Base-by-base conservation (phyloP, 352 stramenopile genomes). In the Pythium rhizo-oryzae region DNA sequence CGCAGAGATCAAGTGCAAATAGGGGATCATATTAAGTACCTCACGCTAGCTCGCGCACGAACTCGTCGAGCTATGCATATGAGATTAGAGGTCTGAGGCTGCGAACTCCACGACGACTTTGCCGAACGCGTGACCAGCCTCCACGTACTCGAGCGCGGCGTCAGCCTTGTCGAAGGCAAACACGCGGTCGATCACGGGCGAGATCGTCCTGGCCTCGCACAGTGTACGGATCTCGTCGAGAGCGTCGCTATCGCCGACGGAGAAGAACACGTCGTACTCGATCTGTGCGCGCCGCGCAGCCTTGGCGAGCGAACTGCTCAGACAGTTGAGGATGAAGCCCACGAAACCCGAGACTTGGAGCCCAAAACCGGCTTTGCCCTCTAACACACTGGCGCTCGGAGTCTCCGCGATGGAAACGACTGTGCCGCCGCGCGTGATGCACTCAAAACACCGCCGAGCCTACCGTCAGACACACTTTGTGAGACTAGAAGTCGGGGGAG, bases 101-200 rank as follows among this genome's bases (percentile, higher is more conserved):
- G 37, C 23, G 8, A 66, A 35, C 35, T 90, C 75, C 23, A 91
- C 77, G 49, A 91, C 76, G n/a, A 91, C 76, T 70, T 93, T 93
- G 30, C 82, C 82, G 13, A 74, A 80, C 11, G 80, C 77, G 30
- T 87, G 81, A 21, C 84, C 84, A 0, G 73, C 68, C 54, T 93
- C 84, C 41, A 91, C 66, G 59, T 90, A 85, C 57, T 91, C 82
- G 41, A 93, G 72, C 8, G 84, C 84, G 8, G 74, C 74, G 39
- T 89, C 63, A 0, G 81, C 79, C 53, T 89, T 88, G 55, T 90
- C 84, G 54, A 93, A 91, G 2, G 77, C 70, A 53, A 85, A 91
- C 21, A 89, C 79, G 53, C 87, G 87, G 76, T 91, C 81, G 30
- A 93, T 75, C 50, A 93, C 78, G 12, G 82, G 82, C 19, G 68